Evolutionary conservation across 768 basidiomycete species (phyloP).

Genomic region (Mycena indigotica): DNA sequence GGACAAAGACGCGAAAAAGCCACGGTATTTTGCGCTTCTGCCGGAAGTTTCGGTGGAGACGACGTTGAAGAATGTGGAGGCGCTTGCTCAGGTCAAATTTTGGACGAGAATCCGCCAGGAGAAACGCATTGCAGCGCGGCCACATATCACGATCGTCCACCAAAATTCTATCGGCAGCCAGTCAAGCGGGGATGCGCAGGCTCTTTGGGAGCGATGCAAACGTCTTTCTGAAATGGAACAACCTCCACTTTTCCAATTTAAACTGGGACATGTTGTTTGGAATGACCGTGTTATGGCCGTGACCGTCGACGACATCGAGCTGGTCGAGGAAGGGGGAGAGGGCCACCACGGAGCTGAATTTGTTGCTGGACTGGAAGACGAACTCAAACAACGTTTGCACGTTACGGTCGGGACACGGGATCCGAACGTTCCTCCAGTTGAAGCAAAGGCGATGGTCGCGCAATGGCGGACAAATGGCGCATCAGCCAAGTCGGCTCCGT

Average conservation of each 20-base stretch:
- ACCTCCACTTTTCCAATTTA: conserved; percentile 56
- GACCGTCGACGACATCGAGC: conserved; percentile 60
- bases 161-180: conserved; percentile 39
- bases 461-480: conserved; percentile 39
- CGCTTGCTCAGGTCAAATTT: conserved; percentile 42
- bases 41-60: conserved; percentile 67
- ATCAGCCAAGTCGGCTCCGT: background rate
- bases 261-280: conserved; percentile 68
- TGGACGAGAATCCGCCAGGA: conserved; percentile 50
- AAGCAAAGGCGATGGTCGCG: conserved; percentile 69
- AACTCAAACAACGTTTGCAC: conserved; percentile 62
- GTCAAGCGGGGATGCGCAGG: too few relatives aligned
- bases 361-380: conserved; percentile 45
- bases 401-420: conserved; percentile 82
- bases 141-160: conserved; percentile 91
- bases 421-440: conserved; percentile 57
- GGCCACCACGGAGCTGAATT: conserved; percentile 49
- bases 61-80: conserved; percentile 46
- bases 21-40: conserved; percentile 78
- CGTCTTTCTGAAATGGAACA: conserved; percentile 38
- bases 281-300: conserved; percentile 81
- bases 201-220: conserved; percentile 54
- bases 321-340: conserved; percentile 30
- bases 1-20: conserved; percentile 27
- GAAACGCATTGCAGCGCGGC: conserved; percentile 54